Evolutionary conservation across 257 asterid species (phyloP).

Genomic region (Osmanthus fragrans): DNA sequence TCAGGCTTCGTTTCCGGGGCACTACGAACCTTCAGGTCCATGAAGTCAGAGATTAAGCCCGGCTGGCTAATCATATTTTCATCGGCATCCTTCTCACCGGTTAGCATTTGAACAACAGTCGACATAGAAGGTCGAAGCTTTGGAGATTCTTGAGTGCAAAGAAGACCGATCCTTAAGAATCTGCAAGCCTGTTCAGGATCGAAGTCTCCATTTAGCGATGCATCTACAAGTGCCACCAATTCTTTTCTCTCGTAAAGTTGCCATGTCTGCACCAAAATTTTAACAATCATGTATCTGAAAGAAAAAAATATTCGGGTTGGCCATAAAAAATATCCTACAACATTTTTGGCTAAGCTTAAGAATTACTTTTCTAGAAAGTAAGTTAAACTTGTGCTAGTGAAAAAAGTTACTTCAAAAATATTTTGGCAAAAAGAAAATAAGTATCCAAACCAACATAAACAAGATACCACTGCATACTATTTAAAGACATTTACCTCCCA

Average conservation of each 20-base stretch:
- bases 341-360: neutral
- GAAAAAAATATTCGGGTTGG: neutral
- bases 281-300: neutral
- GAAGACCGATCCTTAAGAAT: conserved; percentile 75
- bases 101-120: conserved; percentile 69
- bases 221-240: conserved; percentile 67
- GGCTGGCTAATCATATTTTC: conserved; percentile 67
- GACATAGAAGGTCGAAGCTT: conserved; percentile 95
- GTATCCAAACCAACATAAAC: neutral
- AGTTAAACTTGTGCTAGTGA: neutral
- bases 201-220: conserved; percentile 60
- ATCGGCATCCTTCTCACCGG: conserved; percentile 48
- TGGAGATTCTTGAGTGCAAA: conserved; percentile 85
- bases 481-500: neutral
- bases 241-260: conserved; percentile 61
- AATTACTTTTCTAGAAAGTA: neutral
- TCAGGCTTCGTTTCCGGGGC: conserved; percentile 41
- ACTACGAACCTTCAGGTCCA: conserved; percentile 74
- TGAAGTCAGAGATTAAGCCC: conserved; percentile 81
- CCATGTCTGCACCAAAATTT: conserved; percentile 69
- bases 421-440: neutral
- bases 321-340: neutral
- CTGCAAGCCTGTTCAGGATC: conserved; percentile 85
- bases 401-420: neutral
- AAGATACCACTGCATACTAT: neutral